Evolutionary conservation across 169 alveolate genomes (phyloP).

Genomic region (Eimeria tenella): DNA sequence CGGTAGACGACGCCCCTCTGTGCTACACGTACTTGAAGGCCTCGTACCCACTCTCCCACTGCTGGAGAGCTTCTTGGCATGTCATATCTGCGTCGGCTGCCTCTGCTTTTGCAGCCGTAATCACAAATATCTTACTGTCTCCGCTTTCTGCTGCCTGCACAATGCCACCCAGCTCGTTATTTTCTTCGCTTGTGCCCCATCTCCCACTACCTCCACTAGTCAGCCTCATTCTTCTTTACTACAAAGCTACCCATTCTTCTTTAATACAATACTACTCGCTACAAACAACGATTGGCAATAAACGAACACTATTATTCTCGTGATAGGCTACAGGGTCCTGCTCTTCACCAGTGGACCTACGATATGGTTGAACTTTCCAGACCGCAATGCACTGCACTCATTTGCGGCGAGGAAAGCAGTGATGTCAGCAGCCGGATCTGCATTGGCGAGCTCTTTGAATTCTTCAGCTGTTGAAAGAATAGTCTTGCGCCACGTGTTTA

Average conservation of each 20-base stretch:
- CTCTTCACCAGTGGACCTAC: neutral
- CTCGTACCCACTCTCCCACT: neutral
- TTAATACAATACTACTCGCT: neutral
- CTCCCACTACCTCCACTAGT: neutral
- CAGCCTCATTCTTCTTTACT: neutral
- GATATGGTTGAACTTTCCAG: slow-evolving; percentile 18
- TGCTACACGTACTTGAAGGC: neutral
- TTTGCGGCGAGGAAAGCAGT: neutral
- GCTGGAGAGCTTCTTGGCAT: slow-evolving; percentile 26
- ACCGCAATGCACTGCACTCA: neutral
- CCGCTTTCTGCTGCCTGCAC: neutral
- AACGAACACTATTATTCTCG: neutral
- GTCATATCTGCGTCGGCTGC: neutral
- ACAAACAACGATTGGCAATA: neutral
- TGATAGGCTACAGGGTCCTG: neutral
- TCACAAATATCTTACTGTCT: neutral
- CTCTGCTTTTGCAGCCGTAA: slow-evolving; percentile 18
- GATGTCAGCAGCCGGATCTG: neutral
- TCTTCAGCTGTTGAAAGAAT: neutral
- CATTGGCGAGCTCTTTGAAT: neutral
- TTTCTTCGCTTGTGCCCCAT: too few species aligned
- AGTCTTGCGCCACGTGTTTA: neutral
- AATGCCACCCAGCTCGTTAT: neutral
- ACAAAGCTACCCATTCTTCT: neutral
- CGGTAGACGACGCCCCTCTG: neutral